These are phyloP conservation scores for Codiaeum variegatum DNA, from an alignment of 441 rosid genomes.

Conservation along the genomic window DNA sequence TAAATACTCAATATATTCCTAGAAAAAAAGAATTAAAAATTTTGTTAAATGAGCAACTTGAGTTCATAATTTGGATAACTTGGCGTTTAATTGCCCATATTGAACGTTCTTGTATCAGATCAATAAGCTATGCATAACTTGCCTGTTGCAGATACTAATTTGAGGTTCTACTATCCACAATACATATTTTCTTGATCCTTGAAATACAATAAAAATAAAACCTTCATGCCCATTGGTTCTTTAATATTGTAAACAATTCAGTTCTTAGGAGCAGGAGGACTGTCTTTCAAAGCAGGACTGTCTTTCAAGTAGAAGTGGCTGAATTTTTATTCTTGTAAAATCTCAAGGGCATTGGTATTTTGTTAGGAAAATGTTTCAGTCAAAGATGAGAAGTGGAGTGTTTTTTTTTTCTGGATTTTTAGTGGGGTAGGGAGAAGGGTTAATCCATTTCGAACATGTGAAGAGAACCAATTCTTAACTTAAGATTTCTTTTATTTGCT, in stretches of 20 bases:
- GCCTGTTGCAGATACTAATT: neutral
- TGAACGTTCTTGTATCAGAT: neutral
- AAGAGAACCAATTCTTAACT: neutral
- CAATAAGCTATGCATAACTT: neutral
- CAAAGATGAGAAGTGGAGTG: neutral
- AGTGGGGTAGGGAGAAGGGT: neutral
- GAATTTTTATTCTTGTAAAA: neutral
- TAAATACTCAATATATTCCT: too few species aligned
- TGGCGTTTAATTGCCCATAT: neutral
- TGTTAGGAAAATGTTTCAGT: neutral
- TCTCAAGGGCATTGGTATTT: neutral
- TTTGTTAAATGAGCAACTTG: neutral
- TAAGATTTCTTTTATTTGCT: constrained; percentile 1
- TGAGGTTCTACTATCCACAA: neutral
- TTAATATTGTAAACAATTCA: neutral
- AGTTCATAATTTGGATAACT: neutral
- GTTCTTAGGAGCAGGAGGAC: neutral
- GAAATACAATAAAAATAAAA: neutral
- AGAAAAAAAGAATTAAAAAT: neutral
- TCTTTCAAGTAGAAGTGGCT: neutral
- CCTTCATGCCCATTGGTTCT: neutral
- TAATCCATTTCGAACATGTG: neutral
- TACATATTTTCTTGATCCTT: too few species aligned
- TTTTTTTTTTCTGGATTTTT: neutral
- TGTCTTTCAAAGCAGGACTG: neutral